Evolutionary conservation across 169 alveolate genomes (phyloP), one percentile per base, ranked within the genome.

Genomic region (Plasmodium knowlesi): DNA sequence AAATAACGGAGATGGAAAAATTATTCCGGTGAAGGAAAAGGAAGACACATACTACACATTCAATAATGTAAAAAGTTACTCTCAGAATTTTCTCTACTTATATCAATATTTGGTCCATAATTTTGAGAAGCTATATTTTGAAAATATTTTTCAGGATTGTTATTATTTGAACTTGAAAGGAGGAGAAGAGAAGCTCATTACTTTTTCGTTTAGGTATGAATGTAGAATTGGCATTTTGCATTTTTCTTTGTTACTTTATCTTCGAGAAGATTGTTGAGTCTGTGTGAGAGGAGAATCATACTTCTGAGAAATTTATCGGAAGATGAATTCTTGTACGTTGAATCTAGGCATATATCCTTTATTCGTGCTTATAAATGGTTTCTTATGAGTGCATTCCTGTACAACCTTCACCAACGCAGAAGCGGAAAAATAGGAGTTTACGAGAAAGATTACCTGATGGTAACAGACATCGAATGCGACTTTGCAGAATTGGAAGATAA

Each of bases 51-150:
- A 88, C 34, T 79, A 88, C 72, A 61, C 50, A 34, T 88, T 78
- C 34, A 79, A 88, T 79, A 88, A 79, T 79, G 67, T 88, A 25
- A 88, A 78, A 79, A 88, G 94, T 43, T 67, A 80, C 34, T 88
- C 94, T 6, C 72, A 76, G 53, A 88, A 88, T 80, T 88, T 88
- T 61, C 84, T 88, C 53, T 88, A 78, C 41, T 50, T 88, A 78
- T 88, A 88, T 37, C 61, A 73, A 88, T 53, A 88, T 28, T 61
- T 88, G 34, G 50, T 72, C 50, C 67, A 39, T 32, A 76, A 79
- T 50, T 88, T 88, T 88, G 76, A 88, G 71, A 22, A 78, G 2
- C 46, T 88, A 88, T 88, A 88, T 61, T 88, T 88, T 67, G 94
- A 88, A 79, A 88, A 88, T 25, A 71, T 88, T 30, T 41, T 88